phyloP scores from a whole-genome alignment of 2,329 filamentous ascomycete genomes.

The Paraphaeosphaeria sporulosa region DNA sequence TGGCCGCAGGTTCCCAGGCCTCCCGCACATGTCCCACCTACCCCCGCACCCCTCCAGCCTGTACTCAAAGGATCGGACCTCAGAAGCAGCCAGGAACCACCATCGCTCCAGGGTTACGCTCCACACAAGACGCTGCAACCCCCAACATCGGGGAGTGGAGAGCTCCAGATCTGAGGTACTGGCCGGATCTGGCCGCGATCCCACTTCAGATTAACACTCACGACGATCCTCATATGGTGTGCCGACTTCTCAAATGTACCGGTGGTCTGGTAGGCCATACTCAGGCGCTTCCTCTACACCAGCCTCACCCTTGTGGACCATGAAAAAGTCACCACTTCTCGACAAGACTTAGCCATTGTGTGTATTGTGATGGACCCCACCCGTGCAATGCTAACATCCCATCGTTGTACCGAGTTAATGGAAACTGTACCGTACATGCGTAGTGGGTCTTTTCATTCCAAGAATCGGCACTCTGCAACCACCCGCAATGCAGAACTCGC shows the following conservation, averaged over 20 bases:
- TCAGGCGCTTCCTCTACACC: neutral
- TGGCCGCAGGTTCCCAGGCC: neutral
- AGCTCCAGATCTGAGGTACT: neutral
- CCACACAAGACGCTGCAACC: neutral
- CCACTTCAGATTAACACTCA: neutral
- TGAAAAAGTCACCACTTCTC: neutral
- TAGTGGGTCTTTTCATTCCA: neutral
- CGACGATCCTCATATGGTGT: neutral
- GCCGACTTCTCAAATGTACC: neutral
- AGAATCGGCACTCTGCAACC: neutral
- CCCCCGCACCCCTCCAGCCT: neutral
- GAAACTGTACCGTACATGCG: neutral
- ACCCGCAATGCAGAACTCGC: neutral
- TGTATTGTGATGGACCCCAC: neutral
- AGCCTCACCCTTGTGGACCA: neutral
- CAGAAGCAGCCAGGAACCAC: conserved; percentile 1
- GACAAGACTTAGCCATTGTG: neutral
- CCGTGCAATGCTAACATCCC: neutral
- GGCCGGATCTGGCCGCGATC: conserved; percentile 1
- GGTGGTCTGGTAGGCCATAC: neutral
- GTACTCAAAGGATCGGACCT: neutral
- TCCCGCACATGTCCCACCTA: neutral
- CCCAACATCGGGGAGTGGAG: neutral
- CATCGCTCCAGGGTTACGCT: neutral
- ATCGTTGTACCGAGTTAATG: neutral